Evolutionary conservation across 2,329 filamentous ascomycete genomes (phyloP), one percentile per base, ranked within the genome.

Genomic region (Acephala macrosclerotiorum): DNA sequence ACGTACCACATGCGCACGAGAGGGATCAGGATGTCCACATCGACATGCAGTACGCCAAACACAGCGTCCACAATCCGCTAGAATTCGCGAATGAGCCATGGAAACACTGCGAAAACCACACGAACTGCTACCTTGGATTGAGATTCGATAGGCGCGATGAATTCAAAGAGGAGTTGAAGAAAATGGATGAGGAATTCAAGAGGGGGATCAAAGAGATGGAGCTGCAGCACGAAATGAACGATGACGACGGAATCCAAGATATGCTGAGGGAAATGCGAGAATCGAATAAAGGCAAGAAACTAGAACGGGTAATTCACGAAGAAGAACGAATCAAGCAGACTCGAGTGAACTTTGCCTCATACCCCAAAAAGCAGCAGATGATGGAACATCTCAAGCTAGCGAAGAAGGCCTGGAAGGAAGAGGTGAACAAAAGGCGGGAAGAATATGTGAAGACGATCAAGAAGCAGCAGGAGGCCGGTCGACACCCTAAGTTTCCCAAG

Each of bases 1-100:
- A 56, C 18, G 20, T 47, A 6, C 36, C 49, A n/a, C 47, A 36
- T 49, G 22, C 9, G 5, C 58, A 62, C 38, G n/a, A 45, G 12
- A 58, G 40, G n/a, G 47, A 58, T 42, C 42, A 67, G 36, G 61
- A 67, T 65, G 62, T 67, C n/a, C 29, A 42, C 12, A 63, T 64
- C 49, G 65, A 67, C 20, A 60, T 65, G 53, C 62, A 67, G 33
- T 64, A 64, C 29, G 62, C 62, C 5, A 47, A 61, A 56, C 59
- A 60, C 14, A 42, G 33, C 1, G 61, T 22, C 29, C 26, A 55
- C 1, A 25, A 62, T 45, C 55, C 9, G 11, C 20, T 60, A 6
- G 29, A 29, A 20, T 67, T 57, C 35, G 65, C 42, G 3, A 42
- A 58, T 2, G 61, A 62, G 47, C 65, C 65, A n/a, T 67, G 65